Evolutionary conservation across 495 filamentous ascomycete genomes (phyloP).

Genomic region (Aspergillus haitiensis): DNA sequence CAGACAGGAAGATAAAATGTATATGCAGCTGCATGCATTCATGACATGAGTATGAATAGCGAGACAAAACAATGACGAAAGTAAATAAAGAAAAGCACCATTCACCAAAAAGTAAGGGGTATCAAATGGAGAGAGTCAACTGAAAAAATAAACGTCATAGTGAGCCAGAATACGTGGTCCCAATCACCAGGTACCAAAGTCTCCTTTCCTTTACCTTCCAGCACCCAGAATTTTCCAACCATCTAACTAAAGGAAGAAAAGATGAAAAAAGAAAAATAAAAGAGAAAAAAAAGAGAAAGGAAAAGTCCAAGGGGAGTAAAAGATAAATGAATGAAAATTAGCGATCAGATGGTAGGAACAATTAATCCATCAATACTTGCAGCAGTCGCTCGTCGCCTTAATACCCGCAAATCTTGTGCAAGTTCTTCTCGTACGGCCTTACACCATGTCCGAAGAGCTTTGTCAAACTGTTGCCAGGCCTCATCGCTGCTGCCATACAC

Average conservation of each 20-base stretch:
- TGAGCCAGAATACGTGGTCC: constrained; percentile 26
- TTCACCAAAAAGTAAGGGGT: constrained; percentile 28
- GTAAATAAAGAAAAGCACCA: constrained; percentile 7
- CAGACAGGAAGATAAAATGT: no score
- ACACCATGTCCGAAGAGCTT: constrained; percentile 77
- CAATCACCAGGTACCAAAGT: constrained; percentile 16
- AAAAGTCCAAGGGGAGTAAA: background rate
- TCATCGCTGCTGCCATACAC: constrained; percentile 64
- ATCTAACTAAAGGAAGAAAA: background rate
- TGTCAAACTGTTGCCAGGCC: constrained; percentile 79
- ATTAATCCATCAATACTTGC: constrained; percentile 22
- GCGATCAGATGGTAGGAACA: constrained; percentile 11
- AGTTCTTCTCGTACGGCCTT: constrained; percentile 75
- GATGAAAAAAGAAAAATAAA: background rate
- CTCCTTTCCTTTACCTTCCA: background rate
- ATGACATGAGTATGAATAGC: no score
- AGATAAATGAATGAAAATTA: background rate
- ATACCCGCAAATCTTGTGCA: constrained; percentile 28
- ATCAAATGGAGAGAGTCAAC: constrained; percentile 29
- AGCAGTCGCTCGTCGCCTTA: constrained; percentile 17
- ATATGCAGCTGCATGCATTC: no score
- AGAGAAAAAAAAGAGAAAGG: background rate
- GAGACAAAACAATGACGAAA: no score
- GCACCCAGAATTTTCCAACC: constrained; percentile 8
- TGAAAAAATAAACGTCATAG: constrained; percentile 26